phyloP scores from a whole-genome alignment of 192 early-diverging fungal species.

The Geranomyces michiganensis region DNA sequence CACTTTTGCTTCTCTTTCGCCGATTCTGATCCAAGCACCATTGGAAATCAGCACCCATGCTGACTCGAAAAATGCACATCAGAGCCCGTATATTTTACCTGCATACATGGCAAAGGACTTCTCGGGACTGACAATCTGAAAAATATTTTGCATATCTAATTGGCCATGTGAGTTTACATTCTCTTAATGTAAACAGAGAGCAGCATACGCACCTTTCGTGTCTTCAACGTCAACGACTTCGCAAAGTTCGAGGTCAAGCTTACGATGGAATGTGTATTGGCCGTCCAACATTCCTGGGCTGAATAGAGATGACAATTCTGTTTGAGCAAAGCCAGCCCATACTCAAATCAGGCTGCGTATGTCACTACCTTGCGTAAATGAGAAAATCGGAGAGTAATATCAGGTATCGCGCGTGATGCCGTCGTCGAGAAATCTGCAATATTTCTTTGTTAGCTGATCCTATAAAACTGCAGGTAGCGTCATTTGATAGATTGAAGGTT shows the following conservation, averaged over 20 bases:
- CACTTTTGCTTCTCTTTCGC: constrained; percentile 62
- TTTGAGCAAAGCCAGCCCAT: background rate
- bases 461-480: too few species aligned
- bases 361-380: constrained; percentile 56
- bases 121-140: constrained; percentile 78
- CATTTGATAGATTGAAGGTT: background rate
- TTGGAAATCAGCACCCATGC: too few species aligned
- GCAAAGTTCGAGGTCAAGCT: constrained; percentile 65
- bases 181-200: background rate
- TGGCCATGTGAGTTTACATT: constrained; percentile 33
- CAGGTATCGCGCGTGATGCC: constrained; percentile 70
- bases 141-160: constrained; percentile 61
- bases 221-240: constrained; percentile 39
- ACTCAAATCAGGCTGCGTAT: background rate
- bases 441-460: too few species aligned
- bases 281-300: constrained; percentile 64
- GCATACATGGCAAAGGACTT: constrained; percentile 81
- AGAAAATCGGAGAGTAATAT: constrained; percentile 80
- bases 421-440: constrained; percentile 69
- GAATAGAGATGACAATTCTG: background rate
- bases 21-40: background rate
- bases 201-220: constrained; percentile 25
- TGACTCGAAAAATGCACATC: too few species aligned
- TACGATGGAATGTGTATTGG: constrained; percentile 71
- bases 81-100: constrained; percentile 37